Conservation (phyloP, 306 rosid genomes). For the Prunus dulcis region DNA sequence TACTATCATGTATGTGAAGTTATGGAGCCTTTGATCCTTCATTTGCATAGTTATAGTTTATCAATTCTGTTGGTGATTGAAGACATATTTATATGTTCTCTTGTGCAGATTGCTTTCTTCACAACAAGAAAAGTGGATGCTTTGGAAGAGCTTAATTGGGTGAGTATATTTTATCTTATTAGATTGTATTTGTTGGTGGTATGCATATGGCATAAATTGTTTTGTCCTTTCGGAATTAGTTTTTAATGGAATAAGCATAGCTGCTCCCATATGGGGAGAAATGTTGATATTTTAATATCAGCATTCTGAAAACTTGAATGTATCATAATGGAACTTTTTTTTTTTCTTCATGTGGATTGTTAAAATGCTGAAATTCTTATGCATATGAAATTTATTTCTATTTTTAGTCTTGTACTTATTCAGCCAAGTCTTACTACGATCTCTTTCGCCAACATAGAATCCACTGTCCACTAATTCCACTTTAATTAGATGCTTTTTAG, state of each 20-base stretch:
- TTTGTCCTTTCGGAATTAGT: neutral
- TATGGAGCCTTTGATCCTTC: slow-evolving; percentile 13
- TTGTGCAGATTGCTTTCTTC: slow-evolving; percentile 84
- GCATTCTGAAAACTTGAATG: neutral
- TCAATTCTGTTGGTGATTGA: slow-evolving; percentile 16
- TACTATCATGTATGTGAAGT: slow-evolving; percentile 61
- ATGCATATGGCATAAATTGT: slow-evolving; percentile 9
- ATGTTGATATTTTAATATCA: neutral
- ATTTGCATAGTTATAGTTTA: neutral
- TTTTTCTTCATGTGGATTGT: neutral
- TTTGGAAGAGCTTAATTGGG: slow-evolving; percentile 94
- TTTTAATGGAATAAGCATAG: neutral
- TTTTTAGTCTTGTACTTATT: neutral
- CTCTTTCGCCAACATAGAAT: neutral
- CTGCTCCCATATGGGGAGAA: neutral
- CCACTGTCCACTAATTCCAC: neutral
- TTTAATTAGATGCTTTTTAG: neutral
- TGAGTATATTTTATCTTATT: slow-evolving; percentile 35
- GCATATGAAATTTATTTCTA: neutral
- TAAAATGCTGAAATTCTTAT: neutral
- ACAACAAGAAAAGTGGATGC: slow-evolving; percentile 73
- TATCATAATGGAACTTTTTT: neutral
- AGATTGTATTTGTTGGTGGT: slow-evolving; percentile 26
- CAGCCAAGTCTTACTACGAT: neutral
- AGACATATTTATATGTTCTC: slow-evolving; percentile 19